Evolutionary conservation across 192 early-diverging fungal species (phyloP), one percentile per base, ranked within the genome.

Genomic region (Gamsiella multidivaricata): DNA sequence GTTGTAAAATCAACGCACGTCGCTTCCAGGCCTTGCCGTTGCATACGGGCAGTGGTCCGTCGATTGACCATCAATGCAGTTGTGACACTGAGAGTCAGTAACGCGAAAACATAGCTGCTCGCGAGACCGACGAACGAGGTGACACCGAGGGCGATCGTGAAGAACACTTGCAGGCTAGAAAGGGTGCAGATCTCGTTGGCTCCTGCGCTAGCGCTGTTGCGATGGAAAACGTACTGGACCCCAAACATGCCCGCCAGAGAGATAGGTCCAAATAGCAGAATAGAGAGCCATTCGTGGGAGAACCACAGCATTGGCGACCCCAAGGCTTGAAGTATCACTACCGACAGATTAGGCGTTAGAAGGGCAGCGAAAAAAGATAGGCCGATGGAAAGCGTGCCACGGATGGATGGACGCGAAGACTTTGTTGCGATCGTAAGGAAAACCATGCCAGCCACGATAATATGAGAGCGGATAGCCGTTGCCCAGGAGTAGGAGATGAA

Each of bases 271-370:
- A 85, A 92, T 4, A 87, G 50, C 12, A 86, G 4, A 0, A 82
- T 31, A 34, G 84, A 70, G 41, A 83, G 81, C 83, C 85, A 88
- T 62, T 91, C 91, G 32, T 74, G 54, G 1, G 79, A 51, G 59
- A 88, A 92, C 85, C 86, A 92, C 29, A 71, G 74, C 88, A 92
- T 85, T 3, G 81, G 80, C 1, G 71, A 58, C 12, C 69, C 56
- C 2, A 81, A 9, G 7, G 23, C 0, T 1, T 50, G 43, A 1
- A 61, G 42, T 0, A 61, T 3, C 14, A 41, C 5, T 11, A 80
- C 80, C 14, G 79, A 54, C 0, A 53, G 20, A 28, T 63, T 68
- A 2, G 82, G 79, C 0, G 66, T 31, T 18, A 79, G 0, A 7
- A 83, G 20, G 7, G 74, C 71, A 0, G 58, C 64, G 11, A 69